These are phyloP conservation scores for Diaporthe sp. DNA, from an alignment of 2,329 filamentous ascomycete species.

Conservation along the genomic window DNA sequence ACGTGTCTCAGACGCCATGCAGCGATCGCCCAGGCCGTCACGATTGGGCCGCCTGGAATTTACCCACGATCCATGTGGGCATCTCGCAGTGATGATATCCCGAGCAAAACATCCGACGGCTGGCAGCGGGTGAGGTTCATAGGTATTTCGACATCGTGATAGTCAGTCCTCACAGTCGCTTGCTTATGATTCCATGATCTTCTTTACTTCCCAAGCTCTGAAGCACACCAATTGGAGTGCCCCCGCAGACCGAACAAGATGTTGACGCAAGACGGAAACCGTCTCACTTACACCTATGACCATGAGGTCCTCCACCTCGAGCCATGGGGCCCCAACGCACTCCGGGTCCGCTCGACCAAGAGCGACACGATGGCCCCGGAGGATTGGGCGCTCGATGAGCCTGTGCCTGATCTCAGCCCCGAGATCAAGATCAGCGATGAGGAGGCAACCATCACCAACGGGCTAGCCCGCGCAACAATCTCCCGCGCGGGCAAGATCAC, in stretches of 20 bases:
- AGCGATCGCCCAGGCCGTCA: background rate
- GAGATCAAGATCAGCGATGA: slow-evolving; percentile 38
- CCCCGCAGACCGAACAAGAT: slow-evolving; percentile 13
- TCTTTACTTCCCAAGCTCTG: background rate
- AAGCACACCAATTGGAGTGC: background rate
- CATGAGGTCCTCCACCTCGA: slow-evolving; percentile 60
- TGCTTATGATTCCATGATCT: background rate
- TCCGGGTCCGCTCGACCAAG: slow-evolving; percentile 59
- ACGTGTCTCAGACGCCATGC: background rate
- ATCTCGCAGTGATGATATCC: slow-evolving; percentile 31
- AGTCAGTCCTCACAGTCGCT: too few species aligned
- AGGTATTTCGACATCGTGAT: background rate
- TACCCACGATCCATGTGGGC: background rate
- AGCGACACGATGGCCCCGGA: slow-evolving; percentile 46
- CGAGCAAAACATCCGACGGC: slow-evolving; percentile 22
- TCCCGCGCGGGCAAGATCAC: slow-evolving; percentile 60
- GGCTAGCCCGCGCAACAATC: slow-evolving; percentile 58
- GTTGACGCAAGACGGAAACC: slow-evolving; percentile 33
- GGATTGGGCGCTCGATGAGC: slow-evolving; percentile 52
- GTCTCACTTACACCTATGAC: slow-evolving; percentile 48
- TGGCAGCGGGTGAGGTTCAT: background rate
- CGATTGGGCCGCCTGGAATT: slow-evolving; percentile 16
- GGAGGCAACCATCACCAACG: slow-evolving; percentile 56
- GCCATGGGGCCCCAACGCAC: slow-evolving; percentile 58
- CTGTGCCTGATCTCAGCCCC: slow-evolving; percentile 34